These are phyloP conservation scores for Fusarium continuum DNA, from an alignment of 2,329 filamentous ascomycete species.

Conservation along the genomic window DNA sequence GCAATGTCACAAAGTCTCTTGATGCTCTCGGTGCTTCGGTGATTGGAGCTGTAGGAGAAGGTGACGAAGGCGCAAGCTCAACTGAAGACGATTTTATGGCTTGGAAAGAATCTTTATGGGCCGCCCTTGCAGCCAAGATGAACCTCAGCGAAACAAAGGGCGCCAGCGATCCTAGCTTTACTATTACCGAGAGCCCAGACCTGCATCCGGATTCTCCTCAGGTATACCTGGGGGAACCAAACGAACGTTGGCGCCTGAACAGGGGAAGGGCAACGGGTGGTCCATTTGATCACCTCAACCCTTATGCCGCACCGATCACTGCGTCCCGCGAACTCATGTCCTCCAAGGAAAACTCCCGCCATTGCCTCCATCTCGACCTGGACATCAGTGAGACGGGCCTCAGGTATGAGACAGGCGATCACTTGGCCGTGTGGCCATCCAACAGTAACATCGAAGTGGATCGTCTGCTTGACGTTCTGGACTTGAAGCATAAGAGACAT, in stretches of 20 bases:
- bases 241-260: too few species aligned
- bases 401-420: conserved; percentile 93
- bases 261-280: conserved; percentile 81
- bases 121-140: conserved; percentile 82
- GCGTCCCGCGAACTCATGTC: conserved; percentile 90
- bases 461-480: conserved; percentile 82
- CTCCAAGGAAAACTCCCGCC: conserved; percentile 75
- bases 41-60: conserved; percentile 89
- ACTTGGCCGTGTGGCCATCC: conserved; percentile 96
- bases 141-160: conserved; percentile 92
- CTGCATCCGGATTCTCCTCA: conserved; percentile 77
- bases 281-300: conserved; percentile 96
- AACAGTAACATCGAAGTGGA: conserved; percentile 94
- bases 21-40: conserved; percentile 82
- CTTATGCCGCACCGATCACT: conserved; percentile 90
- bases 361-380: conserved; percentile 96
- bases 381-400: conserved; percentile 89
- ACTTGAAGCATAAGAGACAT: conserved; percentile 78
- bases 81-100: conserved; percentile 99
- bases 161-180: conserved; percentile 91
- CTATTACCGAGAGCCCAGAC: conserved; percentile 78
- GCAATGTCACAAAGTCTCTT: conserved; percentile 83
- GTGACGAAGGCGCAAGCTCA: conserved; percentile 95
- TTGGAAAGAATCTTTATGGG: conserved; percentile 99
- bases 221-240: conserved; percentile 95